Base-by-base conservation (phyloP, 2,329 filamentous ascomycete genomes). In the Albophoma yamanashiensis region DNA sequence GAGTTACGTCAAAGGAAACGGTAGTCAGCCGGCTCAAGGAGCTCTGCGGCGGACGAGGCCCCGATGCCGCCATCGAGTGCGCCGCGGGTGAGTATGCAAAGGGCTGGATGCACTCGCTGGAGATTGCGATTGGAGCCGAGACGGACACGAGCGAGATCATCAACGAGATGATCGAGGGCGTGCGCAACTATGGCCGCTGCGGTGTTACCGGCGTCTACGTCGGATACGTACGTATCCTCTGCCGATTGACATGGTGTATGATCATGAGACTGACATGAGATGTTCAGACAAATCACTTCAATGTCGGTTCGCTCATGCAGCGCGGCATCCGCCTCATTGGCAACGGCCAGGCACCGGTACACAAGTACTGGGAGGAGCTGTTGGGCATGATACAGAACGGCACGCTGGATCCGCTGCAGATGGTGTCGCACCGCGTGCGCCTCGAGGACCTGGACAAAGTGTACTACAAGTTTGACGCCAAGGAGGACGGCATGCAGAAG, bases 291-390 rank as follows among this genome's bases (percentile, higher is more conserved):
- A 92, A 91, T 73, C 88, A 91, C 72, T 90, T 93, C 79, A 91
- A 91, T 74, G 86, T 93, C 65, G 90, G 91, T 14, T 86, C 89
- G 0, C 70, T 95, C 17, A 95, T 95, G 91, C 85, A 95, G 75
- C 86, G 89, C 39, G 91, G 91, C n/a, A 85, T 95, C 65, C 86
- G 89, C 1, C 81, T 96, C 53, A 92, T 85, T 52, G 83, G 84
- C 22, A 85, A 85, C 66, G 83, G 83, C 1, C 83, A 86, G 66
- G 82, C 82, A 0, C 91, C 91, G 0, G 89, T 95, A 0, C 89
- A 93, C 67, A 83, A 87, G 67, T 94, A 95, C 76, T 95, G 90
- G 91, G 79, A 91, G 31, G 82, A 89, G 4, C 78, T 95, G n/a
- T 78, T 94, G 55, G 75, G 82, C 62, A 76, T 78, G 73, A 88